These are phyloP conservation scores for Acacia pycnantha DNA, from an alignment of 331 rosid genomes.

Conservation along the genomic window DNA sequence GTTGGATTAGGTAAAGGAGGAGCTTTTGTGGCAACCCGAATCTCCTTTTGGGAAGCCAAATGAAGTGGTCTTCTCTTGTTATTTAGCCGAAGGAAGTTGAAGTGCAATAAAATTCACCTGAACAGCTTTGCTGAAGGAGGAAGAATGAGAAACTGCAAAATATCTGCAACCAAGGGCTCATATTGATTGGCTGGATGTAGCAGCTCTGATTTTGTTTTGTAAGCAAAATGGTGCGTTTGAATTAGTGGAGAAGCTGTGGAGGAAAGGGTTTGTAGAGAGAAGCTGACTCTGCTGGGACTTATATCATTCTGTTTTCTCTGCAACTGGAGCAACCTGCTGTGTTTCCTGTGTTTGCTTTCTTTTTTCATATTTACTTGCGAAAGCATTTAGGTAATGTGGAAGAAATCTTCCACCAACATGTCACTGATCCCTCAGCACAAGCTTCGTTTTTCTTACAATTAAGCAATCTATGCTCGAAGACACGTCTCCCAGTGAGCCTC, in stretches of 20 bases:
- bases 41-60: conserved; percentile 31
- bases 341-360: neutral
- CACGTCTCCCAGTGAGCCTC: neutral
- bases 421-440: neutral
- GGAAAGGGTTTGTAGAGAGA: neutral
- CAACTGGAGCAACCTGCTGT: neutral
- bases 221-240: neutral
- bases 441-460: neutral
- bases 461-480: neutral
- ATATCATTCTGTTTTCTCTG: neutral
- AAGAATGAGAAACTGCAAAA: neutral
- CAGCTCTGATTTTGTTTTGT: neutral
- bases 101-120: neutral
- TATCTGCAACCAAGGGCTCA: neutral
- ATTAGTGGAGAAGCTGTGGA: neutral
- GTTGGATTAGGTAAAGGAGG: conserved; percentile 31
- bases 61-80: conserved; percentile 37
- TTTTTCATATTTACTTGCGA: no score
- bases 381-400: conserved; percentile 3
- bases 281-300: neutral
- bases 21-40: conserved; percentile 32
- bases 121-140: neutral
- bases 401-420: neutral
- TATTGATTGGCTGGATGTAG: neutral
- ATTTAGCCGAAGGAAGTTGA: conserved; percentile 29